These are phyloP conservation scores for Saccharum spontaneum DNA, from an alignment of 176 grass and related monocot species.

Conservation along the genomic window DNA sequence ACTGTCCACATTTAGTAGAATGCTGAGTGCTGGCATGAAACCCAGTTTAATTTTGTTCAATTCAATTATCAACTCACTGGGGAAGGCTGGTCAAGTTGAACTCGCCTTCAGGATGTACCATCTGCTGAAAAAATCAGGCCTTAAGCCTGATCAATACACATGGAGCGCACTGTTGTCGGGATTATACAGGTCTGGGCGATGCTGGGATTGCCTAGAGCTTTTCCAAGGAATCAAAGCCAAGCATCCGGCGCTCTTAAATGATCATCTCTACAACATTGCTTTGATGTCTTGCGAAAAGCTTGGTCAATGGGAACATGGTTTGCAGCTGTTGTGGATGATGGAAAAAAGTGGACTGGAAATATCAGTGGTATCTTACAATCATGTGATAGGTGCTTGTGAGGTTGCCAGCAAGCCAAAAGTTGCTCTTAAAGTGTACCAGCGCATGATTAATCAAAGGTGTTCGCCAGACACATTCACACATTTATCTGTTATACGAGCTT, in stretches of 20 bases:
- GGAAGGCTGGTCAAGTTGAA: slow-evolving; percentile 71
- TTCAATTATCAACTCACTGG: slow-evolving; percentile 84
- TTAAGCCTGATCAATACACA: slow-evolving; percentile 80
- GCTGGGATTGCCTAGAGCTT: slow-evolving; percentile 62
- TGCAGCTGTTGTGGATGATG: slow-evolving; percentile 90
- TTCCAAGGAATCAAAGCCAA: slow-evolving; percentile 69
- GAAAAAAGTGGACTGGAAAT: slow-evolving; percentile 63
- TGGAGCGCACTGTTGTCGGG: slow-evolving; percentile 76
- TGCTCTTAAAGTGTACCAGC: slow-evolving; percentile 71
- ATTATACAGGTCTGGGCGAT: slow-evolving; percentile 70
- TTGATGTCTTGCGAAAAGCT: slow-evolving; percentile 85
- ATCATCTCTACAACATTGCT: slow-evolving; percentile 71
- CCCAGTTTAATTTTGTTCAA: slow-evolving; percentile 80
- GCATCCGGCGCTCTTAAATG: slow-evolving; percentile 42
- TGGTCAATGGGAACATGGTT: slow-evolving; percentile 79
- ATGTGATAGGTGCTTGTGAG: slow-evolving; percentile 88
- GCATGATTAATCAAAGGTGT: slow-evolving; percentile 60
- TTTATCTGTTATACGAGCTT: slow-evolving; percentile 78
- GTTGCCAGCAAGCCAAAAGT: slow-evolving; percentile 63
- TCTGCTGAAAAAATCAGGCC: slow-evolving; percentile 58
- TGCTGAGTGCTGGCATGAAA: slow-evolving; percentile 73
- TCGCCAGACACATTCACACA: slow-evolving; percentile 78
- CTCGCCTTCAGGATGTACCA: slow-evolving; percentile 86
- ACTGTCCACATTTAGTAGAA: slow-evolving; percentile 57
- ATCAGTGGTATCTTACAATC: slow-evolving; percentile 75